Evolutionary conservation across 371 early-diverging fungal species (phyloP).

Genomic region (Funneliformis caledonium): DNA sequence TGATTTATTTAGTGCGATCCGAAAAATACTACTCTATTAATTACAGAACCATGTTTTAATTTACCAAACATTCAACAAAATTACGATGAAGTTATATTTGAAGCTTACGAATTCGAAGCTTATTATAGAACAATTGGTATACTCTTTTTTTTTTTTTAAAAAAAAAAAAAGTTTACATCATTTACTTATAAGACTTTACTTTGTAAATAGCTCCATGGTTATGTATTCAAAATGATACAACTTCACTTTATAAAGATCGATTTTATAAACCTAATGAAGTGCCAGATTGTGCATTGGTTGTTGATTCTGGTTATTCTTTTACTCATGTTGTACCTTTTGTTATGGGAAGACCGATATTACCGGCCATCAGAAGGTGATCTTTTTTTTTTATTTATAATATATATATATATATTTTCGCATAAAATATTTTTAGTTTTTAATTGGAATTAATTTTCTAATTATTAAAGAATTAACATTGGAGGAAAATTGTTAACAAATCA

Average conservation of each 20-base stretch:
- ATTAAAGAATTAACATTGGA: constrained; percentile 75
- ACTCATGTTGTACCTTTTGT: constrained; percentile 80
- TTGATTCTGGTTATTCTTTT: constrained; percentile 85
- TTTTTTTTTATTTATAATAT: neutral
- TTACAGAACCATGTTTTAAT: constrained; percentile 85
- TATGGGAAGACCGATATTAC: constrained; percentile 58
- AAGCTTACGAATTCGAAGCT: constrained; percentile 77
- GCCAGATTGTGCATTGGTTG: constrained; percentile 70
- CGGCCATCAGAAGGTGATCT: constrained; percentile 56
- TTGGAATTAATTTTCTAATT: neutral
- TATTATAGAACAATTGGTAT: constrained; percentile 65
- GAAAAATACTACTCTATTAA: constrained; percentile 61
- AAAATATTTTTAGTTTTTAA: neutral
- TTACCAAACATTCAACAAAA: constrained; percentile 69
- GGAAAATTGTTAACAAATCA: constrained; percentile 87
- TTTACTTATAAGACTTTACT: neutral
- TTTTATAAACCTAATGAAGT: constrained; percentile 41
- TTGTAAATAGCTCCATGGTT: constrained; percentile 33
- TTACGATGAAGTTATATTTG: constrained; percentile 86
- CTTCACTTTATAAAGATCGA: constrained; percentile 4
- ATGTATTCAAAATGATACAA: constrained; percentile 37
- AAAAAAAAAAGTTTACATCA: neutral
- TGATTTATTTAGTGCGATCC: constrained; percentile 60
- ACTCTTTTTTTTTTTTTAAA: neutral
- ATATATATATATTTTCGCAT: neutral